phyloP scores from a whole-genome alignment of 2,329 filamentous ascomycete genomes.

The Cyphellophora attinorum region DNA sequence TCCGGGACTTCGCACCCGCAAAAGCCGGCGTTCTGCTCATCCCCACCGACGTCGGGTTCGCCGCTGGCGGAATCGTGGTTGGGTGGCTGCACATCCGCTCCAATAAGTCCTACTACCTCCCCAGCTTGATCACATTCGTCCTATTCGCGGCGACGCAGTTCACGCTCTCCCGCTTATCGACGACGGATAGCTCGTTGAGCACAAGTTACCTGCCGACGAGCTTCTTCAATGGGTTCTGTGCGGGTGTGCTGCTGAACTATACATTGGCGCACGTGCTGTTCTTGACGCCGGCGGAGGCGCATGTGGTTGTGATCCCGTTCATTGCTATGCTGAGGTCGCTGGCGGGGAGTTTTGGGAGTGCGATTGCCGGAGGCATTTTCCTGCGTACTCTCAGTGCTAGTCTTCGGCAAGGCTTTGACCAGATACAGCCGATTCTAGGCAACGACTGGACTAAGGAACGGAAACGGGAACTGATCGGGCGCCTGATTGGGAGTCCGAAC shows the following conservation, averaged over 20 bases:
- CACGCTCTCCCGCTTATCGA: slow-evolving; percentile 37
- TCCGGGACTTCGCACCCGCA: slow-evolving; percentile 60
- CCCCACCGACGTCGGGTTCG: slow-evolving; percentile 74
- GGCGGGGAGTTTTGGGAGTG: slow-evolving; percentile 69
- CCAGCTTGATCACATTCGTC: slow-evolving; percentile 50
- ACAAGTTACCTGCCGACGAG: slow-evolving; percentile 39
- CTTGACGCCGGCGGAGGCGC: slow-evolving; percentile 54
- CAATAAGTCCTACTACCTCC: slow-evolving; percentile 61
- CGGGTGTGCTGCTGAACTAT: slow-evolving; percentile 69
- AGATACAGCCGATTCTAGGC: slow-evolving; percentile 25
- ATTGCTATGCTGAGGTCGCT: slow-evolving; percentile 74
- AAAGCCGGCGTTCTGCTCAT: slow-evolving; percentile 66
- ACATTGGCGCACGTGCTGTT: slow-evolving; percentile 71
- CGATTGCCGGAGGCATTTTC: slow-evolving; percentile 70
- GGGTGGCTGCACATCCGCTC: slow-evolving; percentile 69
- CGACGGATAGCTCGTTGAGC: neutral
- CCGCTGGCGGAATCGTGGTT: slow-evolving; percentile 59
- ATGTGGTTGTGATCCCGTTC: slow-evolving; percentile 68
- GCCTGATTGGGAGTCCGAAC: slow-evolving; percentile 49
- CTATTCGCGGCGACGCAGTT: slow-evolving; percentile 55
- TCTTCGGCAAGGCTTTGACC: slow-evolving; percentile 49
- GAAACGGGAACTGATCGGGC: slow-evolving; percentile 39
- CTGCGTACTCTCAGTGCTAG: slow-evolving; percentile 48
- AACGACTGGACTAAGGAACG: slow-evolving; percentile 6
- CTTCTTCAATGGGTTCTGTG: slow-evolving; percentile 57